A percentile compares a stretch with the other conserved stretches of the same genome.
Evolutionary conservation across 768 basidiomycete species (phyloP).

Genomic region (Tulasnella sp.): DNA sequence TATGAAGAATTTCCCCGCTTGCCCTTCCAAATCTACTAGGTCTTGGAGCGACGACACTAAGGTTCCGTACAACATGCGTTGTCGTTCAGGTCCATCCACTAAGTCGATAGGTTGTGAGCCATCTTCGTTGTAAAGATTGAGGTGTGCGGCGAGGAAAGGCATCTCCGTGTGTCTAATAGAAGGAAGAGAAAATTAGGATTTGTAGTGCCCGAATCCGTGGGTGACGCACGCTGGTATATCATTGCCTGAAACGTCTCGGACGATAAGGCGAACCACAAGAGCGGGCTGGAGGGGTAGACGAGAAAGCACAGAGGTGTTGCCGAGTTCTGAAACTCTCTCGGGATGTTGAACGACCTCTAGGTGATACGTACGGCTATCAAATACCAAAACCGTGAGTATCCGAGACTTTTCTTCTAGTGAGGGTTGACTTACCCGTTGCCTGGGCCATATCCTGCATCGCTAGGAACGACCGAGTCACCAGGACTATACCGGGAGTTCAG

Average conservation of each 20-base stretch:
- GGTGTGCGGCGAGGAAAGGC: constrained; percentile 76
- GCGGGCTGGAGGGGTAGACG: constrained; percentile 78
- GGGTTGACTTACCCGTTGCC: background rate
- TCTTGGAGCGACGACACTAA: constrained; percentile 73
- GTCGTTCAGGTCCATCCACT: constrained; percentile 31
- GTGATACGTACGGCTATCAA: constrained; percentile 39
- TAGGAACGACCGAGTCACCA: constrained; percentile 2
- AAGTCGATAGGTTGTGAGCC: constrained; percentile 53
- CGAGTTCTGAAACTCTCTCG: constrained; percentile 70
- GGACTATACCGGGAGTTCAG: constrained; percentile 6
- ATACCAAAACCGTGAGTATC: background rate
- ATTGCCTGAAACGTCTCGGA: constrained; percentile 61
- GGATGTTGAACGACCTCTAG: constrained; percentile 84
- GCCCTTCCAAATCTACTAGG: constrained; percentile 69
- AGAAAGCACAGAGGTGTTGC: constrained; percentile 50
- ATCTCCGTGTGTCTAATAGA: constrained; percentile 62
- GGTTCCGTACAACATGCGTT: constrained; percentile 69
- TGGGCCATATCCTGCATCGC: background rate
- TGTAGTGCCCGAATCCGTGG: constrained; percentile 11
- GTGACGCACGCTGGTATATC: constrained; percentile 63
- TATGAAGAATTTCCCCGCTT: constrained; percentile 73
- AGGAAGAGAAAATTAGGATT: constrained; percentile 19
- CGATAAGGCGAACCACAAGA: constrained; percentile 65
- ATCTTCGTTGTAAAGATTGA: constrained; percentile 63
- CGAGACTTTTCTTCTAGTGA: background rate